Evolutionary conservation across 257 asterid species (phyloP), one percentile per base, ranked within the genome.

Genomic region (Scutellaria baicalensis): DNA sequence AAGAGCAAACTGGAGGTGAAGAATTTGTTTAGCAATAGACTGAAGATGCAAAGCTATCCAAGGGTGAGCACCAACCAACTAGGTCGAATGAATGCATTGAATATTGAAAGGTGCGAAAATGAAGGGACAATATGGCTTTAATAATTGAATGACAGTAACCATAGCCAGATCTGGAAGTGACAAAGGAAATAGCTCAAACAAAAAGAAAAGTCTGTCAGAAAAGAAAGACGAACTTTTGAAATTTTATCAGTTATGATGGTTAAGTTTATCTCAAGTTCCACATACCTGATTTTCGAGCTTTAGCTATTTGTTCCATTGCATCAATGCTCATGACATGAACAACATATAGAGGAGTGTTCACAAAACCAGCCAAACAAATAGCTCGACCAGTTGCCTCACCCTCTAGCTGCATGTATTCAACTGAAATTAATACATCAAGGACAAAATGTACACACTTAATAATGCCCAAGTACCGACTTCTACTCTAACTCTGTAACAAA

Each of bases 301-400:
- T 89, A 61, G 96, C 97, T 69, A 94, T 78, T 86, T 94, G 97
- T 78, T 91, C 99, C 96, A 91, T 80, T 31, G 99, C 99, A 73
- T 94, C 96, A 68, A 89, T 94, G 86, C 97, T 91, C 99, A 94
- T 94, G 81, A 94, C 99, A 84, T 94, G 99, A 78, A 91, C 97
- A 50, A 94, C 85, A 69, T 94, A 94, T 64, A 91, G 74, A 62
- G 99, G 99, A 68, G 96, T 84, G 83, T 89, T 91, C 70, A 94
- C 93, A 67, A 91, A 94, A 85, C 86, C 85, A 81, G 99, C 96
- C 87, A 94, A 85, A 17, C 89, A 90, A 79, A 91, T 93, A 70
- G 96, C 93, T 66, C 99, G 89, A 73, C 97, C 67, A 14, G 99
- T 89, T 45, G 99, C 99, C 87, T 93, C 99, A 64, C 92, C 96